Conservation (phyloP, 1,139 yeast species). For the Blastobotrys persicus region DNA sequence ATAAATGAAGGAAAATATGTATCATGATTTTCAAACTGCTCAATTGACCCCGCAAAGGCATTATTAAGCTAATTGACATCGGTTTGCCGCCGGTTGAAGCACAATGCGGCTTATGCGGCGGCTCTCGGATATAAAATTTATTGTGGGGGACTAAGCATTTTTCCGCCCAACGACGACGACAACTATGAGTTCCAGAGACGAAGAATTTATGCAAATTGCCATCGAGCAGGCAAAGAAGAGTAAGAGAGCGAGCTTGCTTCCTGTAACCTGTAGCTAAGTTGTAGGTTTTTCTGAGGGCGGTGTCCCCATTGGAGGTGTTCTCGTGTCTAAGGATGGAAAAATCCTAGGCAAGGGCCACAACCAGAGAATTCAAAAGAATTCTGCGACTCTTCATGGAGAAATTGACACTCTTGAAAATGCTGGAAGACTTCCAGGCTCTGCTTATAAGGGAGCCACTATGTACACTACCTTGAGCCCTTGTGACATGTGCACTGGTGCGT, state of each 20-base stretch:
- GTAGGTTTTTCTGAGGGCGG: conserved; percentile 78
- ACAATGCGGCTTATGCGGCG: neutral
- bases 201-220: conserved; percentile 34
- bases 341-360: conserved; percentile 87
- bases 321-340: conserved; percentile 69
- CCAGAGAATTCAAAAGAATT: conserved; percentile 73
- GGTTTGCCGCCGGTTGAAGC: too few species aligned
- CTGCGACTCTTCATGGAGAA: conserved; percentile 85
- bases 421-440: conserved; percentile 73
- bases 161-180: neutral
- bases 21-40: too few species aligned
- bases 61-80: too few species aligned
- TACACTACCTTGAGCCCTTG: conserved; percentile 93
- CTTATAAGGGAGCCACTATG: conserved; percentile 55
- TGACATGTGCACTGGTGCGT: conserved; percentile 93
- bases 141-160: conserved; percentile 1
- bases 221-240: conserved; percentile 36
- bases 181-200: conserved; percentile 16
- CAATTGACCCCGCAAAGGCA: too few species aligned
- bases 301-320: conserved; percentile 82
- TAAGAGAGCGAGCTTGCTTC: too few species aligned
- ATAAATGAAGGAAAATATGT: too few species aligned
- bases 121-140: neutral
- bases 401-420: conserved; percentile 85
- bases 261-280: neutral